Evolutionary conservation across 257 asterid genomes (phyloP), one percentile per base, ranked within the genome.

Genomic region (Penstemon newberryi): DNA sequence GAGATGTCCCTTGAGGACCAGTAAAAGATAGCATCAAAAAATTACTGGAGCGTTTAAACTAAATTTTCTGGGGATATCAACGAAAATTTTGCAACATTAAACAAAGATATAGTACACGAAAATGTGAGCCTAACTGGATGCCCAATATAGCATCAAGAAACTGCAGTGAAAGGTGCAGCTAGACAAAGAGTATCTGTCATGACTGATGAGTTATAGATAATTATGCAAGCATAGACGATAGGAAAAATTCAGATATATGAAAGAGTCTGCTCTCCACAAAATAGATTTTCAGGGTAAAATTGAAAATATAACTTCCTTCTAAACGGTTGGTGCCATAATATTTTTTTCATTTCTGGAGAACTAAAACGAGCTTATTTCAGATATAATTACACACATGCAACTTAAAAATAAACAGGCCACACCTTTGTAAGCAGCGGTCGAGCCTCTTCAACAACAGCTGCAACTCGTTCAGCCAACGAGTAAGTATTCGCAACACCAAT

Each of bases 341-440:
- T 25, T 25, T 25, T 25, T 25, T 25, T 2, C 1, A 25, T 25
- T 15, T 25, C 33, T 25, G 60, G 10, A 3, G 53, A 42, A 72
- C 73, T 42, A 41, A 53, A 71, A 63, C 45, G 50, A 61, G 61
- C 60, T 53, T 39, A 56, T 51, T 66, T 40, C 11, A 4, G 37
- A 70, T 13, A 71, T 42, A 53, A 39, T 36, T 37, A 43, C 46
- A 72, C 42, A 68, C 8, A 64, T 18, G 45, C 56, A 65, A 63
- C 41, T 56, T 49, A 73, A 12, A 56, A 64, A 62, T 37, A 77
- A 64, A 56, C 67, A 80, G 72, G 77, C 75, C 91, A 79, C 73
- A 94, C 99, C 96, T 89, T 83, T 77, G 80, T 51, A 79, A 94
- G 95, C 71, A 94, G 85, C 3, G 96, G 99, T 4, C 80, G 91